Evolutionary conservation across 1,139 yeast genomes (phyloP), one percentile per base, ranked within the genome.

Genomic region (Wickerhamomyces sp.): DNA sequence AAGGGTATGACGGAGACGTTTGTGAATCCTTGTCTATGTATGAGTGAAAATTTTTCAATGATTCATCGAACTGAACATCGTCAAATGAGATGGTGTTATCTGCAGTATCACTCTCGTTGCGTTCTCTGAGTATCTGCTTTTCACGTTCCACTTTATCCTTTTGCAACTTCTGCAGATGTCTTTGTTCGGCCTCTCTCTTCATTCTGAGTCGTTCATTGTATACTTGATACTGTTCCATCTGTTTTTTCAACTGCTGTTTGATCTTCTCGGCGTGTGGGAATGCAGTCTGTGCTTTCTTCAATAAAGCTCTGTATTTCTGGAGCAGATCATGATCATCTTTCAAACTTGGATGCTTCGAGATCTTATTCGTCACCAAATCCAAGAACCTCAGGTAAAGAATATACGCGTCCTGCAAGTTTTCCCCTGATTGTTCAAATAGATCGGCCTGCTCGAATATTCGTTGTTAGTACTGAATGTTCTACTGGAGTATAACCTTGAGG

Each of bases 301-400:
- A 52, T 28, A 47, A 43, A 4, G 35, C 38, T 7, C 25, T 25
- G 32, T 46, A 48, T 6, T n/a, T 26, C 33, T 40, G 39, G 26
- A 46, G 37, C 2, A 43, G 41, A 12, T 41, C 35, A 7, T 58
- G 55, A 26, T 52, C 54, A 15, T 40, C 38, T 33, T 51, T 53
- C 31, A 66, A 44, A 23, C 63, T 69, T 1, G 75, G 72, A 40
- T 71, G 75, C 3, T 41, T 51, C 6, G 66, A 64, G 31, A 75
- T 47, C 30, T 59, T 58, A 51, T 70, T 65, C 36, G 70, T 61
- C 26, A 73, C 61, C 35, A 75, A 57, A 38, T 74, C 75, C 7
- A 73, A 62, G 45, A 67, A 71, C 35, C 80, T 52, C 24, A 66
- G 51, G 46, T 70, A 71, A 32, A 74, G 51, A n/a, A 70, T 51